Base-by-base conservation (phyloP, 2,329 filamentous ascomycete genomes). In the Eurotiales sp. region DNA sequence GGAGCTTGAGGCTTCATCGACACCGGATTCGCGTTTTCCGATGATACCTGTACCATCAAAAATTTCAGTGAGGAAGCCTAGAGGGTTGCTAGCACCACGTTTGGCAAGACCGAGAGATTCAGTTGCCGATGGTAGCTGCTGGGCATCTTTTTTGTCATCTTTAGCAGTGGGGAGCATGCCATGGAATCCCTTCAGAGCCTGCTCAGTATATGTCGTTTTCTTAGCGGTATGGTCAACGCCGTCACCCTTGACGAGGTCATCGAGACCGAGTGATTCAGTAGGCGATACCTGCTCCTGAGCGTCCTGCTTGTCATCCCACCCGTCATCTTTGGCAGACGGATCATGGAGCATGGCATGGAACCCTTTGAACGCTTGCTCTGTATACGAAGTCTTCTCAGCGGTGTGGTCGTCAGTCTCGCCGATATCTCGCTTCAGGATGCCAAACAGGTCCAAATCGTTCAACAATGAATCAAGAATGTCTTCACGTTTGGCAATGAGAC, bases 41-140 rank as follows among this genome's bases (percentile, higher is more conserved):
- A 48, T 39, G 3, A 30, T 22, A 36, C 43, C 43, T n/a, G n/a
- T n/a, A 2, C 34, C 10, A 19, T 3, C n/a, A 5, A 8, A 22
- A 37, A 37, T 17, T 2, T 19, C n/a, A 19, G 15, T 8, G 19
- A 42, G 1, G 40, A 42, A 1, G 22, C 19, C 19, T 23, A 17
- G 8, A 8, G 19, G 22, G 41, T 40, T 25, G 8, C 14, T 22
- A 12, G 8, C 12, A 14, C 27, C 29, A 7, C 44, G 44, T 17
- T 29, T 46, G 43, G 8, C 25, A 2, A 52, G 36, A 8, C 44
- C 50, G 10, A 48, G 23, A 6, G 46, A 48, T 5, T 47, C 36
- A 8, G 34, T 17, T 8, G 45, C 23, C 7, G 46, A 41, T 22
- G 36, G 23, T 11, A 7, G 8, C 11, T 41, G 8, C 21, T 27